Evolutionary conservation across 2,329 filamentous ascomycete genomes (phyloP).

Genomic region (Blastomyces emzantsi): DNA sequence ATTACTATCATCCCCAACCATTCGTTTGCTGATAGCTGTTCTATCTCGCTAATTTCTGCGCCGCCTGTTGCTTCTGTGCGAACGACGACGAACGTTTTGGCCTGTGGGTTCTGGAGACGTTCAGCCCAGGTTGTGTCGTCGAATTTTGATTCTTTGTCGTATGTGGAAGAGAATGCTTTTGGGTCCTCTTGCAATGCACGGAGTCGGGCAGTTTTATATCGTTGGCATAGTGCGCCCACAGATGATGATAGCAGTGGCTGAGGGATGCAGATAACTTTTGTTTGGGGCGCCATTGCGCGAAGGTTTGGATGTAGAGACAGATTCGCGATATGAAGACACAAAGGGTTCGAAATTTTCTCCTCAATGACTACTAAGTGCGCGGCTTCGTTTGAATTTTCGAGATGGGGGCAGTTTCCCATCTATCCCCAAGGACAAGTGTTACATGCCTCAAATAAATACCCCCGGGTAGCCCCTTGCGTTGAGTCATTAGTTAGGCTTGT

Average conservation of each 20-base stretch:
- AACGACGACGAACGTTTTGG: conserved; percentile 23
- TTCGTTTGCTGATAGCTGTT: conserved; percentile 16
- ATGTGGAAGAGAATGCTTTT: conserved; percentile 24
- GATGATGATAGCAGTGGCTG: conserved; percentile 9
- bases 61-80: conserved; percentile 2
- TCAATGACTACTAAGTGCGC: background rate
- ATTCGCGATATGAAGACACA: background rate
- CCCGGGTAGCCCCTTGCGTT: background rate
- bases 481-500: background rate
- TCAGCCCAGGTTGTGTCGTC: conserved; percentile 21
- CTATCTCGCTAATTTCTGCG: conserved; percentile 6
- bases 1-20: conserved; percentile 27
- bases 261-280: conserved; percentile 12
- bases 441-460: background rate
- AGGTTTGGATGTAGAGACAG: background rate
- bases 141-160: conserved; percentile 23
- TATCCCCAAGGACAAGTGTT: background rate
- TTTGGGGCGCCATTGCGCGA: background rate
- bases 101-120: conserved; percentile 22
- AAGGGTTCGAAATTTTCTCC: background rate
- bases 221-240: conserved; percentile 8
- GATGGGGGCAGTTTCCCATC: background rate
- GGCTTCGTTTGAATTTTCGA: background rate
- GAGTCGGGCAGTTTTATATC: conserved; percentile 22
- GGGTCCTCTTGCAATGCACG: conserved; percentile 23